Evolutionary conservation across 1,139 yeast genomes (phyloP).

Genomic region (Saccharomyces uvarum): DNA sequence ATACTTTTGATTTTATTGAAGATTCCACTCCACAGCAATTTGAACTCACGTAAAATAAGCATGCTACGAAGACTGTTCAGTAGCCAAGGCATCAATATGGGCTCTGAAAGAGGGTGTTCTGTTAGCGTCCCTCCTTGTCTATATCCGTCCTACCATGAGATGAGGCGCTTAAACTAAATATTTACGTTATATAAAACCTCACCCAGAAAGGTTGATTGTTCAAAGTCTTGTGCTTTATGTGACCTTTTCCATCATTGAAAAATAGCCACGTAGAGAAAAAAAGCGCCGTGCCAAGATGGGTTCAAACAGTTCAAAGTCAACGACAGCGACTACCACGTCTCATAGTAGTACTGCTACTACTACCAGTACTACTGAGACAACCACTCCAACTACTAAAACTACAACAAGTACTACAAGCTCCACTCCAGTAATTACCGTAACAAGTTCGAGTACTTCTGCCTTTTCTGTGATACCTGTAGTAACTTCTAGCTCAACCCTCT

Average conservation of each 20-base stretch:
- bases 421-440: not conserved
- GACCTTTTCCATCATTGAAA: not conserved
- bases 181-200: not conserved
- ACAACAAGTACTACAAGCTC: not conserved
- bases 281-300: not conserved
- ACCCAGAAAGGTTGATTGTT: not conserved
- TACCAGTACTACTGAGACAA: not conserved
- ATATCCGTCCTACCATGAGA: not conserved
- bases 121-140: not conserved
- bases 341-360: not conserved
- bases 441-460: not conserved
- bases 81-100: not conserved
- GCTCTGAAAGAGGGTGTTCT: not conserved
- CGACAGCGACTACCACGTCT: not conserved
- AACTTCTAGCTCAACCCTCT: not conserved
- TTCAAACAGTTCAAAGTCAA: not conserved
- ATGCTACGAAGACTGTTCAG: not conserved
- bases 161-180: not conserved
- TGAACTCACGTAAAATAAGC: not conserved
- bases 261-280: not conserved
- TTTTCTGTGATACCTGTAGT: not conserved
- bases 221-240: not conserved
- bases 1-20: not conserved
- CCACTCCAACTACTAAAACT: not conserved
- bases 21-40: not conserved